A percentile compares a stretch with the other conserved stretches of the same genome.
These are phyloP conservation scores for Sporothrix sp. DNA, from an alignment of 2,329 filamentous ascomycete species.

Conservation along the genomic window DNA sequence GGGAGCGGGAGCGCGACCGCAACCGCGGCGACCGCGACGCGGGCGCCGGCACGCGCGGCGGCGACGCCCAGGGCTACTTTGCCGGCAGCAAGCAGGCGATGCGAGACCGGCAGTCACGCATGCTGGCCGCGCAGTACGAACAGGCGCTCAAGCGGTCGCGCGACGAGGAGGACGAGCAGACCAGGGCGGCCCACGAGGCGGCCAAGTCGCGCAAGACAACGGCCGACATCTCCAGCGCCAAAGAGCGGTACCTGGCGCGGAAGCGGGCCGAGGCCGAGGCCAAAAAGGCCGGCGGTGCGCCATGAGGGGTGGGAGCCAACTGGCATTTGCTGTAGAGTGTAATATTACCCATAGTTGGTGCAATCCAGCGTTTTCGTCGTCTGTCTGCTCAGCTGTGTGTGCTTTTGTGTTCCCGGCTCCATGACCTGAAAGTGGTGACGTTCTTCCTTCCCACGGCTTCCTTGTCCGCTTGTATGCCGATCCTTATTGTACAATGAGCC, in stretches of 20 bases:
- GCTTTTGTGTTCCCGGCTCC: neutral
- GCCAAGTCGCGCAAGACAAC: constrained; percentile 72
- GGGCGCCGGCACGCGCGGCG: constrained; percentile 17
- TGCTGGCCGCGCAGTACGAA: constrained; percentile 71
- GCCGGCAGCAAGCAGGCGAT: constrained; percentile 52
- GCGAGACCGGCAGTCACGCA: constrained; percentile 65
- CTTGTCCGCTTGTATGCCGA: neutral
- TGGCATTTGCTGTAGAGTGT: neutral
- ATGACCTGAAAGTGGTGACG: neutral
- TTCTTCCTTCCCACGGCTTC: neutral
- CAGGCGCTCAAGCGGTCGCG: constrained; percentile 61
- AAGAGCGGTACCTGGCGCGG: constrained; percentile 68
- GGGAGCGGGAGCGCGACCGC: neutral
- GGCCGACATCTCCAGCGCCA: constrained; percentile 64
- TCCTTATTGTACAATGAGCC: neutral
- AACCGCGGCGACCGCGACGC: neutral
- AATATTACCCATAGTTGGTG: too few species aligned
- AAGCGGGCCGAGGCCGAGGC: constrained; percentile 66
- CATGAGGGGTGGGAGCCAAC: neutral
- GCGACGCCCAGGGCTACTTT: constrained; percentile 27
- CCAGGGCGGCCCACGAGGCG: constrained; percentile 50
- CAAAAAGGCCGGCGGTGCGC: constrained; percentile 32
- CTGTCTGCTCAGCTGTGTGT: too few species aligned
- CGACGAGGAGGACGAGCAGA: constrained; percentile 58
- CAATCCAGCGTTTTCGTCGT: neutral